A percentile compares a stretch with the other conserved stretches of the same genome.
phyloP scores from a whole-genome alignment of 2,329 filamentous ascomycete genomes.

The Exophiala bonariae region DNA sequence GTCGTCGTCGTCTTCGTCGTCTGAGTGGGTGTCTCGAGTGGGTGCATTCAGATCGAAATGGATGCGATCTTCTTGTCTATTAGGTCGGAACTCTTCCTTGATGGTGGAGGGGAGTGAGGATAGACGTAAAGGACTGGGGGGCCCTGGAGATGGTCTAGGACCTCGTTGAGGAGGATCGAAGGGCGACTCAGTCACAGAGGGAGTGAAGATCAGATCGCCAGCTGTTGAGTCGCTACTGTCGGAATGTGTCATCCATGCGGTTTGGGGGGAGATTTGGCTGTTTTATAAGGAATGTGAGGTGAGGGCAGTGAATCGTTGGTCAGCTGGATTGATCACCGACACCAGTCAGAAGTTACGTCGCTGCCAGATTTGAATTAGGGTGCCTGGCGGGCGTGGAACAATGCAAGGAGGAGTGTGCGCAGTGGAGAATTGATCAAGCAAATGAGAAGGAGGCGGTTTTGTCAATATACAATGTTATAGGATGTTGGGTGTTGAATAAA shows the following conservation, averaged over 20 bases:
- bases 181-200: constrained; percentile 25
- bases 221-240: constrained; percentile 26
- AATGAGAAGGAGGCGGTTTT: too few species aligned
- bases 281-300: too few species aligned
- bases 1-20: constrained; percentile 42
- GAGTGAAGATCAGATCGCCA: constrained; percentile 28
- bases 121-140: constrained; percentile 22
- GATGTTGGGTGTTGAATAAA: too few species aligned
- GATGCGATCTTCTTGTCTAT: constrained; percentile 11
- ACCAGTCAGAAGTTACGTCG: too few species aligned
- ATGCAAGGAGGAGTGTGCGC: too few species aligned
- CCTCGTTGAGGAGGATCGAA: constrained; percentile 9
- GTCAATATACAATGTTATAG: too few species aligned
- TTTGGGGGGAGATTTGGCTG: background rate
- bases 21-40: constrained; percentile 37
- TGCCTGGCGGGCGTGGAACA: too few species aligned
- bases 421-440: too few species aligned
- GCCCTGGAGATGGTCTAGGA: constrained; percentile 14
- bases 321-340: too few species aligned
- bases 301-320: too few species aligned
- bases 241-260: constrained; percentile 34
- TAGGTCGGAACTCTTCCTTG: constrained; percentile 26
- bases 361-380: too few species aligned
- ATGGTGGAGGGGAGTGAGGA: constrained; percentile 27
- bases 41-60: constrained; percentile 15